phyloP scores from a whole-genome alignment of 2,329 filamentous ascomycete species.

The Dactylella cylindrospora region DNA sequence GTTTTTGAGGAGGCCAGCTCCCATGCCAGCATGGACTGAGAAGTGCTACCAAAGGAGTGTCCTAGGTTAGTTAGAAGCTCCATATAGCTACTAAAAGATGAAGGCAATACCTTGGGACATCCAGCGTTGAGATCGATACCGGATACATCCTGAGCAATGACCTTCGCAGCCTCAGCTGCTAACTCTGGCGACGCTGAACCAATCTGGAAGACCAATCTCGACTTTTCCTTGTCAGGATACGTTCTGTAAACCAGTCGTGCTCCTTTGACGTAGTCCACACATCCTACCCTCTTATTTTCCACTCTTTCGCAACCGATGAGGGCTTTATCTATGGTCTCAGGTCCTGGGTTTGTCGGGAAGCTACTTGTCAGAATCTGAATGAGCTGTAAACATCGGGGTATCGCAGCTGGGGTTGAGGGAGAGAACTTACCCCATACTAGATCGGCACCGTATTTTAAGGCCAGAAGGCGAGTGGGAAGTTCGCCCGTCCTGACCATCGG shows the following conservation, averaged over 20 bases:
- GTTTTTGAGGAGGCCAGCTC: constrained; percentile 80
- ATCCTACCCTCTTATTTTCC: constrained; percentile 73
- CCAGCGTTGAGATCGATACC: constrained; percentile 97
- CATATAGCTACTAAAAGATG: neutral
- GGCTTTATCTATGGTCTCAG: constrained; percentile 88
- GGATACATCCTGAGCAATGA: constrained; percentile 82
- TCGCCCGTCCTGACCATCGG: constrained; percentile 99
- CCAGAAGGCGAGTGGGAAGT: constrained; percentile 81
- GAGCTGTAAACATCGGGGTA: neutral
- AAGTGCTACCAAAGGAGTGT: constrained; percentile 62
- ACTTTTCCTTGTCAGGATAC: constrained; percentile 73
- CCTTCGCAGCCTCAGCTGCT: constrained; percentile 78
- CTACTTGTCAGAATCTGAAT: neutral
- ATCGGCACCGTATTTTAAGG: constrained; percentile 92
- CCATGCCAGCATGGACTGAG: constrained; percentile 91
- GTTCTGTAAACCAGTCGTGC: constrained; percentile 79
- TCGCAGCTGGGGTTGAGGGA: neutral
- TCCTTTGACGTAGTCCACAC: constrained; percentile 72
- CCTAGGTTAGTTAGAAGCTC: neutral
- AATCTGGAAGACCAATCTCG: constrained; percentile 83
- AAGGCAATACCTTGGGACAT: constrained; percentile 71
- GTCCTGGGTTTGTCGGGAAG: constrained; percentile 60
- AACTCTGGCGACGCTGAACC: constrained; percentile 80
- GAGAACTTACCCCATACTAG: constrained; percentile 78
- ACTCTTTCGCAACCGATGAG: constrained; percentile 83